Percentiles rank a stretch among this genome's conserved stretches.
These are phyloP conservation scores for Trichoderma sp. DNA, from an alignment of 2,329 filamentous ascomycete species.

Conservation along the genomic window DNA sequence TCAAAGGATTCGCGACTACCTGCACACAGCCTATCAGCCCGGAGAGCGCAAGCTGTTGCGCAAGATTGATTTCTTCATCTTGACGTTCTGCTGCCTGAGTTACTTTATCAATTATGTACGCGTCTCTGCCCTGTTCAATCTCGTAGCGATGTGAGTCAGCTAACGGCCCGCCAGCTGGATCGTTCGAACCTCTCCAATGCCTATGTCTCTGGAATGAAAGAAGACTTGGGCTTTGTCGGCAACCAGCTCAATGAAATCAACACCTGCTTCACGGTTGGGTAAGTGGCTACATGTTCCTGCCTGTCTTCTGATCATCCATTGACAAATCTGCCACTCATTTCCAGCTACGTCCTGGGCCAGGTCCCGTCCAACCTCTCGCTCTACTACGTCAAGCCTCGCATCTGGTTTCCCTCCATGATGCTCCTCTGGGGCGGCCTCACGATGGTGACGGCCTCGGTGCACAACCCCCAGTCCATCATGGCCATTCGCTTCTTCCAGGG, in stretches of 20 bases:
- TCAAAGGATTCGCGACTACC: constrained; percentile 36
- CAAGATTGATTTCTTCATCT: constrained; percentile 65
- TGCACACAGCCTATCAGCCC: constrained; percentile 39
- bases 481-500: constrained; percentile 45
- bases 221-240: constrained; percentile 50
- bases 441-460: constrained; percentile 52
- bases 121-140: not conserved
- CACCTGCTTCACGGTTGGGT: constrained; percentile 43
- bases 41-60: constrained; percentile 51
- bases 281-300: constrained; percentile 13
- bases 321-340: not conserved
- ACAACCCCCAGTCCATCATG: constrained; percentile 42
- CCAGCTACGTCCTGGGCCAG: constrained; percentile 55
- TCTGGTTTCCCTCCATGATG: constrained; percentile 66
- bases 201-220: constrained; percentile 49
- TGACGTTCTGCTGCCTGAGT: constrained; percentile 63
- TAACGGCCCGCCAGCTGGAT: constrained; percentile 35
- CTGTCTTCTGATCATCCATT: not conserved
- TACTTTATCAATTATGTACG: constrained; percentile 58
- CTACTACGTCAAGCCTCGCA: constrained; percentile 63
- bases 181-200: constrained; percentile 44
- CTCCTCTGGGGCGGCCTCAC: constrained; percentile 64
- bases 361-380: constrained; percentile 63
- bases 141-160: not conserved
- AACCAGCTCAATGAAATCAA: constrained; percentile 45